These are phyloP conservation scores for Globisporangium middletonii DNA, from an alignment of 352 stramenopile genomes.

Conservation along the genomic window DNA sequence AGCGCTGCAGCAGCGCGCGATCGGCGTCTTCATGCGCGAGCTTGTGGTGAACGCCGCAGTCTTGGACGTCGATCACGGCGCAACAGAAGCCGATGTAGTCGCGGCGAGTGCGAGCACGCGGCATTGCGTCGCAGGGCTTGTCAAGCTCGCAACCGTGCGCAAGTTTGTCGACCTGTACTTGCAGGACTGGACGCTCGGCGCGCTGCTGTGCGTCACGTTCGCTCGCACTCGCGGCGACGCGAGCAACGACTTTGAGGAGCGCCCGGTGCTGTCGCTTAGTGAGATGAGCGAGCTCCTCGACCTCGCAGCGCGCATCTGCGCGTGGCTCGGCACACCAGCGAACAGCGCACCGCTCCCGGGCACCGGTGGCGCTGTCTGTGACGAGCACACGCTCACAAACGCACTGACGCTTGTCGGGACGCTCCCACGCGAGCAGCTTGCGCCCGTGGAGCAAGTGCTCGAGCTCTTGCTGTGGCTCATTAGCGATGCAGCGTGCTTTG, in stretches of 20 bases:
- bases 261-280: slow-evolving; percentile 14
- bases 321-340: slow-evolving; percentile 4
- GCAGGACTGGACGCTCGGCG: slow-evolving; percentile 40
- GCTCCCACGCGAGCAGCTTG: slow-evolving; percentile 5
- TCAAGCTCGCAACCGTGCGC: slow-evolving; percentile 28
- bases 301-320: slow-evolving; percentile 14
- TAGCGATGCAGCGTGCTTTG: slow-evolving; percentile 18
- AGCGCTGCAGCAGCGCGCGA: slow-evolving; percentile 33
- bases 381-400: slow-evolving; percentile 20
- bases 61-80: slow-evolving; percentile 8
- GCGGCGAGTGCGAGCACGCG: slow-evolving; percentile 11
- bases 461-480: slow-evolving; percentile 27
- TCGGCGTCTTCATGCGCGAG: slow-evolving; percentile 47
- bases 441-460: slow-evolving; percentile 26
- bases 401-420: slow-evolving; percentile 20
- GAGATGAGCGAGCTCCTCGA: slow-evolving; percentile 37
- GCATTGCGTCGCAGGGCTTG: slow-evolving; percentile 28
- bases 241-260: slow-evolving; percentile 37
- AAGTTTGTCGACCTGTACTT: slow-evolving; percentile 52
- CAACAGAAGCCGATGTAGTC: slow-evolving; percentile 6
- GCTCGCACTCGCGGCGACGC: slow-evolving; percentile 25
- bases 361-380: slow-evolving; percentile 1
- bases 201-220: slow-evolving; percentile 34
- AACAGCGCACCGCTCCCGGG: no score
- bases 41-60: slow-evolving; percentile 20